These are phyloP conservation scores for Puccinellia tenuiflora DNA, from an alignment of 176 grass and related monocot genomes.

Conservation along the genomic window DNA sequence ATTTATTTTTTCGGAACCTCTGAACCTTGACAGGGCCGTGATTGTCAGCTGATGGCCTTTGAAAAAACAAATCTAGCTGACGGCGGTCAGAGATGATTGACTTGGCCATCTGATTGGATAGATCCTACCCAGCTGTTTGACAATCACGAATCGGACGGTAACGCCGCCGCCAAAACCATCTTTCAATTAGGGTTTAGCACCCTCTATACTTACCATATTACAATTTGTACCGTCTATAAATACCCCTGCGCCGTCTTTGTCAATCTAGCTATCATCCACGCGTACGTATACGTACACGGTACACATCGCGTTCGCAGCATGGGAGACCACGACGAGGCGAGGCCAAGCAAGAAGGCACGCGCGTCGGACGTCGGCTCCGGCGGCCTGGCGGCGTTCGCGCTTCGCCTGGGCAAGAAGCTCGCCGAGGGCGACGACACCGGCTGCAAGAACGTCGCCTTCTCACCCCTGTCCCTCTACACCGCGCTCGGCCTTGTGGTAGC, in stretches of 20 bases:
- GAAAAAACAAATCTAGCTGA: too few relatives aligned
- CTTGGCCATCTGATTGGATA: neutral
- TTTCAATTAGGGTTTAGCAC: neutral
- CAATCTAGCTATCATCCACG: neutral
- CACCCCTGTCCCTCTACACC: conserved; percentile 26
- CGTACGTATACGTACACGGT: neutral
- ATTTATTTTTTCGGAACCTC: too few relatives aligned
- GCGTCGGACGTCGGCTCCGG: neutral
- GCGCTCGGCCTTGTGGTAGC: neutral
- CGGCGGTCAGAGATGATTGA: too few relatives aligned
- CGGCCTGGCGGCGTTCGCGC: neutral
- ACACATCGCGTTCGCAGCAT: neutral
- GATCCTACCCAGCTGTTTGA: neutral
- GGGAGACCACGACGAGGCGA: neutral
- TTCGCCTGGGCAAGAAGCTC: neutral
- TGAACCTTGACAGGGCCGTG: too few relatives aligned
- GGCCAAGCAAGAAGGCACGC: neutral
- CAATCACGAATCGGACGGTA: neutral
- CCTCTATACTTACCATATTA: neutral
- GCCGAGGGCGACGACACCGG: neutral
- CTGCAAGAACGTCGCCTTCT: conserved; percentile 12
- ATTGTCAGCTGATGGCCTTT: too few relatives aligned
- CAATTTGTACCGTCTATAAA: neutral
- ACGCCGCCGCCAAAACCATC: neutral
- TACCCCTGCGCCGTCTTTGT: neutral